Evolutionary conservation across 164 flowering plant species (phyloP), one percentile per base, ranked within the genome.

Genomic region (Cinnamomum micranthum): DNA sequence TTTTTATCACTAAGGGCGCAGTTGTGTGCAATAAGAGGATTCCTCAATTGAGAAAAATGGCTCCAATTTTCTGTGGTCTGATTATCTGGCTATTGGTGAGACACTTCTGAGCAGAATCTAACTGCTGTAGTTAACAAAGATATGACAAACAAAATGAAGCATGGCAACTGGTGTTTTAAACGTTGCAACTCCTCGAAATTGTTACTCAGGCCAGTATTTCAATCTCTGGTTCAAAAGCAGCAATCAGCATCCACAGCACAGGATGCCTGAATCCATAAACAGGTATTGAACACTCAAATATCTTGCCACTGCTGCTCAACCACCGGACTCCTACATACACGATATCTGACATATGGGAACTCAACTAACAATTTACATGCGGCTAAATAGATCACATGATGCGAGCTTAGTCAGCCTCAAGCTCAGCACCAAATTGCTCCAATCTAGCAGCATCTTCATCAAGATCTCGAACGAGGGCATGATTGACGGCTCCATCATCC

Each of bases 361-460:
- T 55, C 47, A 55, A 15, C 60, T 20, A 55, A n/a, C n/a, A 55
- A 55, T 55, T 55, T 55, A 55, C 60, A 55, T 41, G 11, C n/a
- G n/a, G 60, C 60, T 55, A 15, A 55, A 15, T 17, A 55, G n/a
- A 55, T 15, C 60, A 55, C 17, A 64, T n/a, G 47, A 28, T 28
- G 28, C 20, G 10, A 31, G 69, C 47, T 67, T 35, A 67, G 69
- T 90, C 94, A 63, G 89, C 88, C 82, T 96, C 99, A 69, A 96
- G 98, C 77, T 94, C 99, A 2, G 93, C 91, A 68, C 93, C 93
- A 80, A 87, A 96, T 80, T 90, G 86, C 79, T 90, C 99, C 82
- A 94, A 74, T 50, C 95, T 85, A 50, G 82, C 82, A 28, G 86
- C 89, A 68, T 94, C 99, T 0, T 65, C 91, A 0, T 86, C 92